Percentiles rank a stretch among this genome's conserved stretches.
Evolutionary conservation across 139 green algal species (phyloP).

Genomic region (Chlamydomonas eustigma): DNA sequence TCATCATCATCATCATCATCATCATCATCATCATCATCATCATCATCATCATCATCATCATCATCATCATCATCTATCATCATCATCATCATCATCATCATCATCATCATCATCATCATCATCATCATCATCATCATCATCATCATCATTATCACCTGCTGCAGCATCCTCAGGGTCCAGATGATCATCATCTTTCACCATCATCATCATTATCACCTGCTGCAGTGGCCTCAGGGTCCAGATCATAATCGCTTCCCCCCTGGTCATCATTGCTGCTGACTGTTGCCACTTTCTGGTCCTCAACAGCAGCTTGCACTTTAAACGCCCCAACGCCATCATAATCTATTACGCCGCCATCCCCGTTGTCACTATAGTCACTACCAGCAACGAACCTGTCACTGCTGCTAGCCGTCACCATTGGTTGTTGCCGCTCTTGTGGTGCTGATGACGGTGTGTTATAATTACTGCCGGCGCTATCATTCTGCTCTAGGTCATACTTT

Average conservation of each 20-base stretch:
- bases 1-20: too few relatives aligned
- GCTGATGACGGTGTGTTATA: too few relatives aligned
- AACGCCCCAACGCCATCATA: too few relatives aligned
- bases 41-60: neutral
- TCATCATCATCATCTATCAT: neutral
- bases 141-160: neutral
- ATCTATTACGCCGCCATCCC: too few relatives aligned
- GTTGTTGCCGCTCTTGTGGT: too few relatives aligned
- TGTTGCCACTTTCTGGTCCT: neutral
- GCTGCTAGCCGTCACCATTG: too few relatives aligned
- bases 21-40: neutral
- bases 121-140: constrained; percentile 5
- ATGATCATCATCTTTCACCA: neutral
- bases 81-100: too few relatives aligned
- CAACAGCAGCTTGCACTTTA: too few relatives aligned
- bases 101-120: neutral
- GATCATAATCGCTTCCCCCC: neutral
- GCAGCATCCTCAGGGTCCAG: neutral
- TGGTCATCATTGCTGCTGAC: neutral
- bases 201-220: neutral
- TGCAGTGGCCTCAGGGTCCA: neutral
- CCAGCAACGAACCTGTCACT: too few relatives aligned
- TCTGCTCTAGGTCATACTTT: constrained; percentile 10
- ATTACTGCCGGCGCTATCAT: too few relatives aligned
- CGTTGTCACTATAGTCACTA: too few relatives aligned